phyloP scores from a whole-genome alignment of 2,329 filamentous ascomycete species.

The Cladosporium sp. region DNA sequence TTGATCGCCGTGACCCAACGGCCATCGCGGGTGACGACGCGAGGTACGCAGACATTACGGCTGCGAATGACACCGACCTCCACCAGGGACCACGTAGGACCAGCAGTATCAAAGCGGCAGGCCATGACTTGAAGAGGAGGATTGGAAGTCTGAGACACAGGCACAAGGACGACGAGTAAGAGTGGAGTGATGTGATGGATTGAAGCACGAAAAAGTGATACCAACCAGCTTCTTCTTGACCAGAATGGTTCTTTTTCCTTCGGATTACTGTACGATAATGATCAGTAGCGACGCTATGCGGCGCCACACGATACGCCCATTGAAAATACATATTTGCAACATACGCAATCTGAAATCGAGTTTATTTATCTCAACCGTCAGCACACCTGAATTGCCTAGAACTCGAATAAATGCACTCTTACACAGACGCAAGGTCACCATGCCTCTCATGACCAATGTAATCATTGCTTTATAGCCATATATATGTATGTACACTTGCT shows the following conservation, averaged over 20 bases:
- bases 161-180: slow-evolving; percentile 17
- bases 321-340: too few species aligned
- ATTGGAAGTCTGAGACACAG: slow-evolving; percentile 41
- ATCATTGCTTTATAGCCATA: too few species aligned
- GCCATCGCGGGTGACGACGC: slow-evolving; percentile 29
- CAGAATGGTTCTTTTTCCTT: neutral
- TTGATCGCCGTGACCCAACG: slow-evolving; percentile 27
- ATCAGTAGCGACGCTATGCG: too few species aligned
- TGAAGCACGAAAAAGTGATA: neutral
- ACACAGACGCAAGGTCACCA: too few species aligned
- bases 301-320: too few species aligned
- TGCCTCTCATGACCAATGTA: too few species aligned
- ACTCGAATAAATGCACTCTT: too few species aligned
- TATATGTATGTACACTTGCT: too few species aligned
- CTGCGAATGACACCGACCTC: slow-evolving; percentile 24
- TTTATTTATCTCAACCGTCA: too few species aligned
- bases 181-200: neutral
- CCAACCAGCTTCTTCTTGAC: neutral
- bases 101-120: slow-evolving; percentile 29
- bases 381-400: too few species aligned
- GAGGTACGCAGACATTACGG: slow-evolving; percentile 27
- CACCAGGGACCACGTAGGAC: slow-evolving; percentile 24
- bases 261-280: neutral
- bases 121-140: slow-evolving; percentile 40
- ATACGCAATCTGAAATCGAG: too few species aligned